These are phyloP conservation scores for Talaromyces pinophilus DNA, from an alignment of 2,329 filamentous ascomycete genomes.

Conservation along the genomic window DNA sequence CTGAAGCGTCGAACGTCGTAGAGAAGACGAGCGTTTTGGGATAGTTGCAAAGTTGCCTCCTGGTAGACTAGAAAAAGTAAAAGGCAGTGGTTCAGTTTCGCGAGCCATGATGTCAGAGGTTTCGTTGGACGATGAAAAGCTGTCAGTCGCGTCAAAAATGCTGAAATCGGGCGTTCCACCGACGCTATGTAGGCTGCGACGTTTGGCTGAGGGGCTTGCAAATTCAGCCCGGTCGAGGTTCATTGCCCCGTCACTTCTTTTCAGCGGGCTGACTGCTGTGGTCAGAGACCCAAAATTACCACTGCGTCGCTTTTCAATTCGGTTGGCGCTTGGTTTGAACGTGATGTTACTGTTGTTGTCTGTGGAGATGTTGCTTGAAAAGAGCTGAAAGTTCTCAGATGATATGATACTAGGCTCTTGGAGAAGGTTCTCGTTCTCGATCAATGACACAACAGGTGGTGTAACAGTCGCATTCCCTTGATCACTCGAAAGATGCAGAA, in stretches of 20 bases:
- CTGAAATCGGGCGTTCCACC: slow-evolving; percentile 63
- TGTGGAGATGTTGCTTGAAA: slow-evolving; percentile 25
- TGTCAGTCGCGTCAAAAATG: slow-evolving; percentile 65
- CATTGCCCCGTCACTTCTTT: slow-evolving; percentile 88
- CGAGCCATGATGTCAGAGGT: slow-evolving; percentile 32
- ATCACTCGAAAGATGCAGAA: slow-evolving; percentile 69
- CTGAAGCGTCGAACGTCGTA: slow-evolving; percentile 84
- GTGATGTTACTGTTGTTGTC: slow-evolving; percentile 39
- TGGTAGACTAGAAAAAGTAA: slow-evolving; percentile 40
- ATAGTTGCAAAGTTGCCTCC: slow-evolving; percentile 55
- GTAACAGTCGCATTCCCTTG: slow-evolving; percentile 66
- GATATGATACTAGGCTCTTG: slow-evolving; percentile 10
- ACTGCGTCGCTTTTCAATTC: slow-evolving; percentile 53
- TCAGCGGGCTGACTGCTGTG: slow-evolving; percentile 76
- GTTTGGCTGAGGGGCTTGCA: slow-evolving; percentile 86
- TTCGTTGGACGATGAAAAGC: slow-evolving; percentile 27
- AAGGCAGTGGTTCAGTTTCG: slow-evolving; percentile 32
- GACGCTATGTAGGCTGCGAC: slow-evolving; percentile 81
- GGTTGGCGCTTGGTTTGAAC: slow-evolving; percentile 44
- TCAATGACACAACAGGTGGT: slow-evolving; percentile 42
- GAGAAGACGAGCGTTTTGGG: slow-evolving; percentile 70
- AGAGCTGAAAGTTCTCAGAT: slow-evolving; percentile 15
- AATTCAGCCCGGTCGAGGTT: slow-evolving; percentile 75
- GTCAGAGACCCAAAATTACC: slow-evolving; percentile 53
- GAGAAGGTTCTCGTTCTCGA: slow-evolving; percentile 50